Base-by-base conservation (phyloP, 169 alveolate genomes). In the Babesia caballi region DNA sequence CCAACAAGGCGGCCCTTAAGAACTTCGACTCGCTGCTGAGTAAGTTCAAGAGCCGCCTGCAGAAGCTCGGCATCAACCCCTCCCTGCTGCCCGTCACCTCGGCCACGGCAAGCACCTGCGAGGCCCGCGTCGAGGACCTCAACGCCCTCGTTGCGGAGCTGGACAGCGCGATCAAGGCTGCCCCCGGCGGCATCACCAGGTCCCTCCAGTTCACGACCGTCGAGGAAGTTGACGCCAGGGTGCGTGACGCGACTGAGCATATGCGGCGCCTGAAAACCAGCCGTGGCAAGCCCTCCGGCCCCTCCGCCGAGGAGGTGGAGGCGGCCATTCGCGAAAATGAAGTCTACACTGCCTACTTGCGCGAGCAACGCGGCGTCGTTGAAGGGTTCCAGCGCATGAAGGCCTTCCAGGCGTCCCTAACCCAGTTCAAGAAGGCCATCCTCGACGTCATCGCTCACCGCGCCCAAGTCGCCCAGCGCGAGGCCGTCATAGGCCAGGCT, bases 351-450 rank as follows among this genome's bases (percentile, higher is more conserved):
- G 44, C 82, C 15, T 56, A 77, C 56, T 57, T 77, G 19, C 76
- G 54, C 4, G 70, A 66, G 23, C 78, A 77, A 67, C 36, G 70
- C 14, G 36, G 38, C n/a, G n/a, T 77, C 11, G 56, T 67, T 14
- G 59, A 56, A 23, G 85, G 44, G 1, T 77, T 25, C 42, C 81
- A 66, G 65, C 44, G 66, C 46, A 54, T 77, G 61, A 66, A 67
- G 42, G 35, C 67, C 49, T 44, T 56, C 35, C 81, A 77, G 23
- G 46, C 36, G 23, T 46, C 70, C n/a, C 27, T 77, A 21, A 7
- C 40, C 11, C 61, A 66, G 36, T 71, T 25, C 50, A 66, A 68
- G 53, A 49, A 58, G 52, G 63, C 65, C 14, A 0, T 36, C 21
- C 27, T 50, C 33, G 77, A 80, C 19, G 28, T 27, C 42, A 21